These are phyloP conservation scores for Phytopythium cucurbitacearum DNA, from an alignment of 352 stramenopile genomes.

Conservation along the genomic window DNA sequence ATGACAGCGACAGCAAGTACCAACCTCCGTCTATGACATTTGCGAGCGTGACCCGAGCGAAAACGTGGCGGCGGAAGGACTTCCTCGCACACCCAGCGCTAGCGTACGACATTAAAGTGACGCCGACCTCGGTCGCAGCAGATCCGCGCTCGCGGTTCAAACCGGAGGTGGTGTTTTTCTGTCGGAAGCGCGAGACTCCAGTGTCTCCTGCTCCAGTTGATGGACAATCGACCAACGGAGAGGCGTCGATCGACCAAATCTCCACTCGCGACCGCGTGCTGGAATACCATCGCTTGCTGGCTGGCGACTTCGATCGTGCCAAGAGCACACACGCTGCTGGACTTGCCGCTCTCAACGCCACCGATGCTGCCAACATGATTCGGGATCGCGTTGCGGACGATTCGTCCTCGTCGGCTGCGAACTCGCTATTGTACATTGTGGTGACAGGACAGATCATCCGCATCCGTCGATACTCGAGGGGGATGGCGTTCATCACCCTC, in stretches of 20 bases:
- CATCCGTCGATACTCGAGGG: slow-evolving; percentile 40
- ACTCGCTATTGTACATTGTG: slow-evolving; percentile 22
- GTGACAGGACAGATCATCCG: slow-evolving; percentile 28
- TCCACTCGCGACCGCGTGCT: slow-evolving; percentile 8
- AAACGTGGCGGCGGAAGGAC: slow-evolving; percentile 63
- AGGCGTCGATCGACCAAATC: neutral
- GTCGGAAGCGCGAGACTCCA: slow-evolving; percentile 13
- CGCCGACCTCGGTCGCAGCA: slow-evolving; percentile 14
- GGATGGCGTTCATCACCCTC: slow-evolving; percentile 44
- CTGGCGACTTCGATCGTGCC: neutral
- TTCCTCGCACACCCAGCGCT: slow-evolving; percentile 38
- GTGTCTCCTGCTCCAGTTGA: neutral
- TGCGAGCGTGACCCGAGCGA: slow-evolving; percentile 46
- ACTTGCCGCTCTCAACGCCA: slow-evolving; percentile 9
- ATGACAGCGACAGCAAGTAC: neutral
- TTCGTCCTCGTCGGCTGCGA: neutral
- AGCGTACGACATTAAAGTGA: slow-evolving; percentile 21
- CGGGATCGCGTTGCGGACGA: neutral
- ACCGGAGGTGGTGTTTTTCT: slow-evolving; percentile 38
- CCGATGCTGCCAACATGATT: neutral
- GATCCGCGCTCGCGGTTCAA: slow-evolving; percentile 6
- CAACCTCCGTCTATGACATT: slow-evolving; percentile 10
- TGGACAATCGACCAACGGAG: neutral
- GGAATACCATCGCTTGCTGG: slow-evolving; percentile 8
- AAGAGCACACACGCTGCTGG: neutral